These are phyloP conservation scores for Sporothrix mexicana DNA, from an alignment of 2,329 filamentous ascomycete genomes.

Conservation along the genomic window DNA sequence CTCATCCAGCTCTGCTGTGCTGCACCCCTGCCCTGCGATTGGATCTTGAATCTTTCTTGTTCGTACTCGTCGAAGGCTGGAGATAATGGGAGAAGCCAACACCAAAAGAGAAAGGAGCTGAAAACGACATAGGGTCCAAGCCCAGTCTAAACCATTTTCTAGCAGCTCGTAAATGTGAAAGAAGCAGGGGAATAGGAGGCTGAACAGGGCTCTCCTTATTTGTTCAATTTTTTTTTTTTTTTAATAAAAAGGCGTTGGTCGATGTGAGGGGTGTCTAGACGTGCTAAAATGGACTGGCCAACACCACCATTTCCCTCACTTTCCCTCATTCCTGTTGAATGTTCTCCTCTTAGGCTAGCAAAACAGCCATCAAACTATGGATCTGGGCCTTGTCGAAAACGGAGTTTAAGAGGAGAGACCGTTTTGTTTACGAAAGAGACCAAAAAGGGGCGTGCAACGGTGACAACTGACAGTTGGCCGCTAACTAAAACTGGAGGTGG, in stretches of 20 bases:
- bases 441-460: conserved; percentile 11
- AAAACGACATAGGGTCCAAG: not conserved
- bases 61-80: not conserved
- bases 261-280: not conserved
- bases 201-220: too few relatives aligned
- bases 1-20: not conserved
- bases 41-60: not conserved
- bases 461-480: not conserved
- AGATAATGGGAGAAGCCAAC: not conserved
- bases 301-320: not conserved
- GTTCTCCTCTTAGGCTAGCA: not conserved
- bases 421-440: not conserved
- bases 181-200: not conserved
- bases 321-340: not conserved
- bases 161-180: not conserved
- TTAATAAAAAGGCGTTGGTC: too few relatives aligned
- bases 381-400: not conserved
- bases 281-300: not conserved
- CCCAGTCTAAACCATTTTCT: not conserved
- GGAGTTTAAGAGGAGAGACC: not conserved
- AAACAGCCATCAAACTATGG: not conserved
- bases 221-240: too few relatives aligned
- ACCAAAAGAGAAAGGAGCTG: not conserved
- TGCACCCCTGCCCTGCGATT: not conserved
- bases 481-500: not conserved